Base-by-base conservation (phyloP, 1,139 yeast genomes). In the Debaryomycetaceae sp. region DNA sequence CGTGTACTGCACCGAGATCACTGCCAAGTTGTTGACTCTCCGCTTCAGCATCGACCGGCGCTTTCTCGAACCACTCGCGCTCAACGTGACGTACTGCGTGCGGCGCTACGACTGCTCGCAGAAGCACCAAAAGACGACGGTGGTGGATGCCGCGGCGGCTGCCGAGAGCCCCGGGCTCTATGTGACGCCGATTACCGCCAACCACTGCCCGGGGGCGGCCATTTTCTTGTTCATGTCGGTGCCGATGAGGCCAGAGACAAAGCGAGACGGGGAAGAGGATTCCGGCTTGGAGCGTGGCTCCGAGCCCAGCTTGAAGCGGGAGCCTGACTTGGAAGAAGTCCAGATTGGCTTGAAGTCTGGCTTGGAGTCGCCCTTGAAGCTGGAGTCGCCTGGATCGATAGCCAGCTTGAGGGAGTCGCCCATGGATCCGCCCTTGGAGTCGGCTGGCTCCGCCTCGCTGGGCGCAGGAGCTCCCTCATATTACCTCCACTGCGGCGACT, bases 131-230 rank as follows among this genome's bases (percentile, higher is more conserved):
- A 16, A 23, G 6, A 12, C 27, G 6, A 5, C 11, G 7, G 23
- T 26, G 10, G 22, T 31, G 4, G 40, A 28, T 9, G 30, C 16
- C 4, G 15, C 21, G 4, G 31, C 35, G n/a, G 46, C 44, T 23
- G 46, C 44, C 4, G 49, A 49, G 3, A 52, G 58, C 2, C 76
- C 78, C 0, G 65, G 72, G 0, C 53, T 85, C 1, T 65, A 66
- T 28, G 88, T 85, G 0, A 71, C 78, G 0, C 64, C 80, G 7
- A 57, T 83, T 7, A 85, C 84, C 40, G 98, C 97, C 0, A 89
- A 91, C 44, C 98, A 91, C 55, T 91, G 98, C 53, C 97, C 97
- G 1, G 98, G 98, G 2, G 85, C 96, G 1, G 86, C 77, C 0
- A 73, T 91, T 0, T 83, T 88, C 39, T 56, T 88, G 12, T 82